phyloP scores from a whole-genome alignment of 1,284 basidiomycete genomes.

The Apiotrichum domesticum region DNA sequence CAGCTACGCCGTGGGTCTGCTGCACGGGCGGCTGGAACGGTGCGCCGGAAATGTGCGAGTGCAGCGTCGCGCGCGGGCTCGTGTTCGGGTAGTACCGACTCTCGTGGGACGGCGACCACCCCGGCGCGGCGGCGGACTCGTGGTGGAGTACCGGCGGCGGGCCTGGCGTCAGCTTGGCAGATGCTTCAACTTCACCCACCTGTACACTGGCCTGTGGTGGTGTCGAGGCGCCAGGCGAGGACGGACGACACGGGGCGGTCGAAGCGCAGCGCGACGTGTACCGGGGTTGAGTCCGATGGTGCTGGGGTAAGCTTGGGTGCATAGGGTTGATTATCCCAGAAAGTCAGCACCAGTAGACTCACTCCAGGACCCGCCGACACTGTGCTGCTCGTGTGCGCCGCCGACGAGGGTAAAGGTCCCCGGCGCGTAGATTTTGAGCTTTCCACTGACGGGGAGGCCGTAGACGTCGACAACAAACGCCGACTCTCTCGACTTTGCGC shows the following conservation, averaged over 20 bases:
- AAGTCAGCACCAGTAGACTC: neutral
- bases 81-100: conserved; percentile 61
- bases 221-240: conserved; percentile 7
- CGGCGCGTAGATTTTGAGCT: neutral
- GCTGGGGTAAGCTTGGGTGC: too few relatives aligned
- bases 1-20: conserved; percentile 13
- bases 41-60: conserved; percentile 60
- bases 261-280: conserved; percentile 2
- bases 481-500: conserved; percentile 25
- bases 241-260: neutral
- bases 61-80: conserved; percentile 53
- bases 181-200: conserved; percentile 8
- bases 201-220: conserved; percentile 2
- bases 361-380: neutral
- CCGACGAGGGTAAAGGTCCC: neutral
- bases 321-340: too few relatives aligned
- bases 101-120: conserved; percentile 60
- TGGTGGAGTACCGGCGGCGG: conserved; percentile 20
- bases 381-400: neutral
- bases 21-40: conserved; percentile 54
- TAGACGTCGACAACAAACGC: conserved; percentile 17
- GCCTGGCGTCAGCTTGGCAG: conserved; percentile 8
- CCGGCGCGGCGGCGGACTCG: conserved; percentile 51
- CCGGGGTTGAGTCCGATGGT: neutral
- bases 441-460: neutral